Evolutionary conservation across 2,329 filamentous ascomycete genomes (phyloP).

Genomic region (Botrytis elliptica): DNA sequence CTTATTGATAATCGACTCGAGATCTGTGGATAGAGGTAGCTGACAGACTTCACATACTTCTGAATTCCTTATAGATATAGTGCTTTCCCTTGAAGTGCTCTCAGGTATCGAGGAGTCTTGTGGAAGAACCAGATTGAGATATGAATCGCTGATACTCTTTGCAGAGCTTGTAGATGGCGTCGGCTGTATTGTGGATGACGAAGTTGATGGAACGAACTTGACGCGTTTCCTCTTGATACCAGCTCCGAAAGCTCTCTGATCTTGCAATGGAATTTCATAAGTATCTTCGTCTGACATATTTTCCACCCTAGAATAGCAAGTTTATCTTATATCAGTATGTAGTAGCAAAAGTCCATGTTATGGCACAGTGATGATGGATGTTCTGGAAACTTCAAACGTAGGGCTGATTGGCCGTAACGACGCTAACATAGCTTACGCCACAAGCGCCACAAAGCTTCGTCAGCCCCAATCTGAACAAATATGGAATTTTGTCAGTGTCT

Average conservation of each 20-base stretch:
- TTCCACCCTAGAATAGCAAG: not conserved
- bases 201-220: constrained; percentile 51
- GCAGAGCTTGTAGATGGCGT: constrained; percentile 35
- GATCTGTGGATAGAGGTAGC: constrained; percentile 53
- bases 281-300: constrained; percentile 50
- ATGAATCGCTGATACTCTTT: constrained; percentile 50
- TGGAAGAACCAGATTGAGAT: constrained; percentile 63
- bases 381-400: not conserved
- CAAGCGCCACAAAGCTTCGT: constrained; percentile 15
- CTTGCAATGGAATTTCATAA: constrained; percentile 56
- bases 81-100: not conserved
- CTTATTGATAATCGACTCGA: constrained; percentile 5
- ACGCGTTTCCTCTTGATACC: constrained; percentile 62
- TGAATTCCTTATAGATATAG: not conserved
- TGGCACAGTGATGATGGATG: not conserved
- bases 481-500: constrained; percentile 2
- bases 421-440: constrained; percentile 15
- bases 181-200: constrained; percentile 28
- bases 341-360: not conserved
- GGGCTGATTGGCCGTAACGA: constrained; percentile 10
- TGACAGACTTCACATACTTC: constrained; percentile 56
- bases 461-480: constrained; percentile 19
- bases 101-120: constrained; percentile 18
- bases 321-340: not conserved
- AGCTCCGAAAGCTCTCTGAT: constrained; percentile 60